These are phyloP conservation scores for Senna tora DNA, from an alignment of 306 rosid genomes.

Conservation along the genomic window DNA sequence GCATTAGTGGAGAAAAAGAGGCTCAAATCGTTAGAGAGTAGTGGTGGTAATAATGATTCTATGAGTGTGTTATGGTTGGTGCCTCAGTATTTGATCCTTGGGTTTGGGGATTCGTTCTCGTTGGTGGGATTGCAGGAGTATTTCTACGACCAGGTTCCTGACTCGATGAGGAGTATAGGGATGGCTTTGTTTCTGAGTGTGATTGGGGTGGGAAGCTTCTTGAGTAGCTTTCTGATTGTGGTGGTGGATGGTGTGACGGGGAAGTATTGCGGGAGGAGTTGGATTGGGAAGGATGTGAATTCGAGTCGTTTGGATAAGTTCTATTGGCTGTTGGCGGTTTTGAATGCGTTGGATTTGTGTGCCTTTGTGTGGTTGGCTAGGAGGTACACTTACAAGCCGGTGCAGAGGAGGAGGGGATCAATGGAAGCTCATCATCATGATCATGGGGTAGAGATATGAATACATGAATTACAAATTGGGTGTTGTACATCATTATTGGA, in stretches of 20 bases:
- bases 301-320: slow-evolving; percentile 52
- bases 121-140: slow-evolving; percentile 55
- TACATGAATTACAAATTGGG: too few relatives aligned
- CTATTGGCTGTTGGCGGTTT: slow-evolving; percentile 46
- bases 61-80: slow-evolving; percentile 55
- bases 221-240: slow-evolving; percentile 50
- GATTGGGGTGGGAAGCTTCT: slow-evolving; percentile 52
- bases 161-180: slow-evolving; percentile 58
- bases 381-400: slow-evolving; percentile 49
- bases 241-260: slow-evolving; percentile 50
- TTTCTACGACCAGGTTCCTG: slow-evolving; percentile 60
- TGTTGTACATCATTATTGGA: too few relatives aligned
- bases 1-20: slow-evolving; percentile 53
- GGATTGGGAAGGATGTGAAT: slow-evolving; percentile 54
- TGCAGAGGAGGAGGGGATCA: slow-evolving; percentile 7
- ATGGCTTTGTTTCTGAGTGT: slow-evolving; percentile 57
- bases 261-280: slow-evolving; percentile 36
- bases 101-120: slow-evolving; percentile 48
- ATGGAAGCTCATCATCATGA: slow-evolving; percentile 20
- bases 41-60: not conserved
- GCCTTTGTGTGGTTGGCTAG: slow-evolving; percentile 36
- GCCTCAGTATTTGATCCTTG: slow-evolving; percentile 47
- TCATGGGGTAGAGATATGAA: slow-evolving; percentile 39
- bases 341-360: slow-evolving; percentile 44
- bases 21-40: not conserved